These are phyloP conservation scores for Triangularia verruculosa DNA, from an alignment of 2,329 filamentous ascomycete genomes.

Conservation along the genomic window DNA sequence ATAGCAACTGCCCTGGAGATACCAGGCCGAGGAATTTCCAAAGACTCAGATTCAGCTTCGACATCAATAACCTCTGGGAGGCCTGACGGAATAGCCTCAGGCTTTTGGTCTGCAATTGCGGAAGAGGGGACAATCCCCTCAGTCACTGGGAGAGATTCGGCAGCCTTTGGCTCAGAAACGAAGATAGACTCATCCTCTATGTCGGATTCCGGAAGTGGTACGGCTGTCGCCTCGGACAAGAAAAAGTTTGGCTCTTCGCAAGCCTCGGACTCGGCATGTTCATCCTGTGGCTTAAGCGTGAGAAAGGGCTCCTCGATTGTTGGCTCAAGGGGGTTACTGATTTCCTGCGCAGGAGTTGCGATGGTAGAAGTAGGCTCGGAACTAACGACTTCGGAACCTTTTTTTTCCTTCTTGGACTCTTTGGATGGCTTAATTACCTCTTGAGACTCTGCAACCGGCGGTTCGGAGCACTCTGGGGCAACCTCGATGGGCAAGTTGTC, in stretches of 20 bases:
- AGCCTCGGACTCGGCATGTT: not conserved
- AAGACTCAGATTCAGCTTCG: not conserved
- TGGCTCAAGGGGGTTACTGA: not conserved
- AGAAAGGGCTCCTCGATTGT: not conserved
- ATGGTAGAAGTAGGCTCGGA: slow-evolving; percentile 17
- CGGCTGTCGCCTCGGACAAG: not conserved
- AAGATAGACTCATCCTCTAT: not conserved
- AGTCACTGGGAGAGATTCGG: not conserved
- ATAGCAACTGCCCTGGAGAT: not conserved
- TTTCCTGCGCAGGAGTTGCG: slow-evolving; percentile 11
- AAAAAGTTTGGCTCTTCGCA: slow-evolving; percentile 14
- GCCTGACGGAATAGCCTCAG: not conserved
- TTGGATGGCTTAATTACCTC: slow-evolving; percentile 20
- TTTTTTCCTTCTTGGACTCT: slow-evolving; percentile 32
- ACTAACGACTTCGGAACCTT: slow-evolving; percentile 19
- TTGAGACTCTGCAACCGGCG: slow-evolving; percentile 1
- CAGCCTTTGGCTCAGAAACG: not conserved
- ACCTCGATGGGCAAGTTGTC: slow-evolving; percentile 4
- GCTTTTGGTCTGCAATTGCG: not conserved
- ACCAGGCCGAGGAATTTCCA: not conserved
- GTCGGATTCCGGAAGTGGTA: not conserved
- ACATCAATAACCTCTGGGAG: not conserved
- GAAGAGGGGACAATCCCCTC: not conserved
- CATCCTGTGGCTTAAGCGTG: not conserved
- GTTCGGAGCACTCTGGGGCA: not conserved